Conservation (phyloP, 371 early-diverging fungal genomes). For the Capillidium rhysosporum region DNA sequence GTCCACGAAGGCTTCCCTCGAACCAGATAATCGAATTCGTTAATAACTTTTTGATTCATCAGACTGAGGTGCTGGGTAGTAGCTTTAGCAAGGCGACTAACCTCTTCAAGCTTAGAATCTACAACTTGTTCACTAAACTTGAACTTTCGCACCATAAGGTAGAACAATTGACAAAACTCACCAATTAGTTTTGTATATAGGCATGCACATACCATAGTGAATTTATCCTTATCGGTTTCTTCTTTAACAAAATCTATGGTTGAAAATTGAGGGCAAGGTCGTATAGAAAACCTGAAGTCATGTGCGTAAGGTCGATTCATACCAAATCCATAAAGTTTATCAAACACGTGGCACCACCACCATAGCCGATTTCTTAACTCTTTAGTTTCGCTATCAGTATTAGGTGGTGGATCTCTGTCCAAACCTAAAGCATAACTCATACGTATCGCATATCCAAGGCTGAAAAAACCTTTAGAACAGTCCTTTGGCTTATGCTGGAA, state of each 20-base stretch:
- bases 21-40: neutral
- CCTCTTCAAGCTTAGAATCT: neutral
- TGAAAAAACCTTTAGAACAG: neutral
- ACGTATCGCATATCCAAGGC: neutral
- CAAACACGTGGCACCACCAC: constrained; percentile 2
- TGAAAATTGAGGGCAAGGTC: no score
- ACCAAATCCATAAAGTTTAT: neutral
- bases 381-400: no score
- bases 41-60: neutral
- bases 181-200: neutral
- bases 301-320: constrained; percentile 3
- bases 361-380: neutral
- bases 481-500: constrained; percentile 1
- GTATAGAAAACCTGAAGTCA: neutral
- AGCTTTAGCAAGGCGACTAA: neutral
- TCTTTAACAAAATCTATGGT: neutral
- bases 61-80: neutral
- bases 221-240: neutral
- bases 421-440: constrained; percentile 3
- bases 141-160: neutral
- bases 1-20: neutral
- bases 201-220: neutral
- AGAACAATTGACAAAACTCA: neutral
- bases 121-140: neutral
- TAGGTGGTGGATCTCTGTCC: neutral